Base-by-base conservation (phyloP, 352 stramenopile genomes). In the Phytophthora agathidicida region DNA sequence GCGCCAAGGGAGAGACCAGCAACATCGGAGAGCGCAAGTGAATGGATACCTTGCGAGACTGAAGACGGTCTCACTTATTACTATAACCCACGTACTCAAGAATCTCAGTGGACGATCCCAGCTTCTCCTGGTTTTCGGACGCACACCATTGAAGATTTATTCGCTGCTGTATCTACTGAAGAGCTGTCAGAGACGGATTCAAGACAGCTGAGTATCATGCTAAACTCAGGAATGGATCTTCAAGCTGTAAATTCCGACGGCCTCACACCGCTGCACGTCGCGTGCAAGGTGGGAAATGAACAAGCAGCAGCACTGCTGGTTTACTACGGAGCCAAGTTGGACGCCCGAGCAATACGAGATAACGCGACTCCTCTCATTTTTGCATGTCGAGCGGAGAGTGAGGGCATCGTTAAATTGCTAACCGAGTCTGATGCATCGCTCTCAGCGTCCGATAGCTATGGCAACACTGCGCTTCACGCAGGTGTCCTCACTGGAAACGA, bases 381-480 rank as follows among this genome's bases (percentile, higher is more conserved):
- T 17, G 80, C 79, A 17, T 88, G 77, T 42, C 63, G 48, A n/a
- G 50, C 41, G 16, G 80, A 76, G 14, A 73, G 72, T 36, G 45
- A 63, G 38, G 66, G 37, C 4, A 67, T 91, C n/a, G 63, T 71
- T 13, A 70, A 79, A 19, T 16, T 89, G 0, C 58, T 93, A 3
- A 17, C 86, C 0, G 68, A 85, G 7, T 73, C 75, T 20, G 76
- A 80, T 27, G 77, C 68, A 0, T 71, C 88, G 13, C 65, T 97
- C 1, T 91, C 90, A 57, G 78, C 75, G 42, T 55, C 47, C 19
- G 88, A 98, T 54, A 77, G 76, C 14, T 73, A 92, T 31, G 83
- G 89, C 2, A 98, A 98, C 55, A 96, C 88, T 4, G 58, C 94
- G 13, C 62, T 98, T 44, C 87, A 96, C 32, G 73, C 91, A 16